These are phyloP conservation scores for Esteya vermicola DNA, from an alignment of 2,329 filamentous ascomycete species.

Conservation along the genomic window DNA sequence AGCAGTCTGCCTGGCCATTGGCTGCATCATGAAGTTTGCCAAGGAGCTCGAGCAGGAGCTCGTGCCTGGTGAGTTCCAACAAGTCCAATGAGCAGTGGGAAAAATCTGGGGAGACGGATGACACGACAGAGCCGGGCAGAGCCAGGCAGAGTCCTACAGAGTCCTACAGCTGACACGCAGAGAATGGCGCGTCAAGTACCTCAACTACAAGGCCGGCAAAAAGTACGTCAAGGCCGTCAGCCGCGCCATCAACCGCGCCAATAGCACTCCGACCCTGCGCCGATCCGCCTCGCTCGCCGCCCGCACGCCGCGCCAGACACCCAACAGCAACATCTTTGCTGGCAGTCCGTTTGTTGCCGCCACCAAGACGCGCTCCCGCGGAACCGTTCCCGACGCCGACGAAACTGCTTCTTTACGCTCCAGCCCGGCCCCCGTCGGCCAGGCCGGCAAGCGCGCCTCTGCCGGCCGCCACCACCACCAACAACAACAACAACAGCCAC, in stretches of 20 bases:
- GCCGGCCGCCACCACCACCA: background rate
- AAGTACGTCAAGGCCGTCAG: constrained; percentile 79
- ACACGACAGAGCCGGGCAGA: too few species aligned
- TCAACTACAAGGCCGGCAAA: constrained; percentile 92
- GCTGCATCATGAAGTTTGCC: constrained; percentile 52
- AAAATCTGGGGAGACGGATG: too few species aligned
- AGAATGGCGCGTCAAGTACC: constrained; percentile 89
- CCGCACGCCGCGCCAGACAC: too few species aligned
- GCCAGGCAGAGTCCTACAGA: too few species aligned
- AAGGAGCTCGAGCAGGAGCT: constrained; percentile 77
- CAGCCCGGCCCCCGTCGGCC: constrained; percentile 15
- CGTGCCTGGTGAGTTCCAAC: constrained; percentile 50
- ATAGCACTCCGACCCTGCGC: constrained; percentile 30
- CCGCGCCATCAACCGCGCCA: constrained; percentile 52
- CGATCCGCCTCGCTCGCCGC: too few species aligned
- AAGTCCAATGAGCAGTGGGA: background rate
- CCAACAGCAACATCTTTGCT: constrained; percentile 10
- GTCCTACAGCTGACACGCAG: constrained; percentile 1
- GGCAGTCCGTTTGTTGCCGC: constrained; percentile 14
- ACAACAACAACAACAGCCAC: background rate
- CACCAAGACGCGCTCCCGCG: constrained; percentile 9
- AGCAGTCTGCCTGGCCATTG: too few species aligned
- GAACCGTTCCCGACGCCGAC: constrained; percentile 7
- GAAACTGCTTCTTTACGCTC: constrained; percentile 11
- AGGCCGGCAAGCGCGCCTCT: constrained; percentile 2